Evolutionary conservation across 78 protist species (phyloP), one percentile per base, ranked within the genome.

Genomic region (Protostelium mycophagum): DNA sequence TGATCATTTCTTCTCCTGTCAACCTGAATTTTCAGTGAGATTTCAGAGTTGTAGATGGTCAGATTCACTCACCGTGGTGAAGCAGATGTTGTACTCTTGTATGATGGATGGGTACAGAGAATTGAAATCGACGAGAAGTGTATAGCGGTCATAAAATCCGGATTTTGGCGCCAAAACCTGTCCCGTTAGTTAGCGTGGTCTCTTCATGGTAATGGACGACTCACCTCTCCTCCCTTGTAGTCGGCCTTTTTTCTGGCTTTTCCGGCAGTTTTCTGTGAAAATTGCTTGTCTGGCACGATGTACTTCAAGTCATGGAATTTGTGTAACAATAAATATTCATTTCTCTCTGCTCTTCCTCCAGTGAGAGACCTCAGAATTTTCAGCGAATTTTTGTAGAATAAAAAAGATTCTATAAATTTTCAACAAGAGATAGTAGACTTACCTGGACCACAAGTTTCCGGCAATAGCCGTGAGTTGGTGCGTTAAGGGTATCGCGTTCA

Each of bases 51-150:
- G 86, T 16, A 85, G 63, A 85, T 85, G 86, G 63, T 35, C 31
- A n/a, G n/a, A n/a, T n/a, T n/a, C n/a, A 29, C 63, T 28, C 29
- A 98, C 97, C 0, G 99, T 99, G 28, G 99, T 98, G 93, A 98
- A 99, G 94, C 99, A 99, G 35, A 99, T 92, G 96, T 99, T 97
- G 95, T 90, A 97, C 92, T 99, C 99, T 84, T 92, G 98, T 87
- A 99, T 99, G 90, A 99, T 96, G 31, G 99, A 96, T 85, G 99
- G 99, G 90, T 99, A 99, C 38, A 99, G 97, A 37, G 99, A 97
- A 96, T 99, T 99, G 98, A 99, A 99, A 89, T 99, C 99, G 38
- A 99, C 96, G 39, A 99, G 90, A 51, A 99, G 95, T 23, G 99
- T 96, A 92, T 83, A 96, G 35, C 94, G 90, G 91, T 96, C 98